Evolutionary conservation across 1,284 basidiomycete species (phyloP).

Genomic region (Leccinum griseonigrum): DNA sequence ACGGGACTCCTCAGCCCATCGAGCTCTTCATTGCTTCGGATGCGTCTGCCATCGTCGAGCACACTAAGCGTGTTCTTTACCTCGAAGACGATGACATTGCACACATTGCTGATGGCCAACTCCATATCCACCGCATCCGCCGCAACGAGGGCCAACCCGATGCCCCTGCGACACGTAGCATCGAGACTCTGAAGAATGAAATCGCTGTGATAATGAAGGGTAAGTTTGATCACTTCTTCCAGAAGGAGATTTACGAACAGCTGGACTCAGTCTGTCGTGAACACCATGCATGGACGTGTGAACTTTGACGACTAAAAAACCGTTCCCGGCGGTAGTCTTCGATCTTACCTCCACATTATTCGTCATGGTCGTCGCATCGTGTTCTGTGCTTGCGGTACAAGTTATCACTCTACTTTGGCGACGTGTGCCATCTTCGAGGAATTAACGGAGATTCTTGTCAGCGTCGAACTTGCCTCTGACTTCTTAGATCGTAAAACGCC

Average conservation of each 20-base stretch:
- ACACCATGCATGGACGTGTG: slow-evolving; percentile 99
- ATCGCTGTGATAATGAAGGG: slow-evolving; percentile 99
- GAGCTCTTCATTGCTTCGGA: slow-evolving; percentile 99
- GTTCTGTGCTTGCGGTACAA: slow-evolving; percentile 97
- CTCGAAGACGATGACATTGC: slow-evolving; percentile 99
- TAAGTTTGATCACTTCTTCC: slow-evolving; percentile 99
- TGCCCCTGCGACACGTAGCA: slow-evolving; percentile 82
- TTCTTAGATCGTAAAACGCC: slow-evolving; percentile 99
- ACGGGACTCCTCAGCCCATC: slow-evolving; percentile 97
- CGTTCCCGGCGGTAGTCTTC: slow-evolving; percentile 87
- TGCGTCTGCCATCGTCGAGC: slow-evolving; percentile 94
- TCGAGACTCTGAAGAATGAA: slow-evolving; percentile 99
- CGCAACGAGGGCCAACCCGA: slow-evolving; percentile 67
- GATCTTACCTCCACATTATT: slow-evolving; percentile 94
- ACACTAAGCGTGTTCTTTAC: slow-evolving; percentile 98
- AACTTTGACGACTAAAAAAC: slow-evolving; percentile 95
- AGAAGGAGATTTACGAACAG: slow-evolving; percentile 99
- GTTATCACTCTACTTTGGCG: slow-evolving; percentile 96
- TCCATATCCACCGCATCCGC: slow-evolving; percentile 98
- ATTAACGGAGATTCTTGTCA: slow-evolving; percentile 97
- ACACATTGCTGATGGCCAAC: slow-evolving; percentile 94
- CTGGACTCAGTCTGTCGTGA: slow-evolving; percentile 93
- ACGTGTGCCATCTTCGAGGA: slow-evolving; percentile 99
- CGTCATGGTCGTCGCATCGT: slow-evolving; percentile 93
- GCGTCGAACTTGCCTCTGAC: slow-evolving; percentile 96